phyloP scores from a whole-genome alignment of 2,329 filamentous ascomycete species.

The Arthroderma sp. region DNA sequence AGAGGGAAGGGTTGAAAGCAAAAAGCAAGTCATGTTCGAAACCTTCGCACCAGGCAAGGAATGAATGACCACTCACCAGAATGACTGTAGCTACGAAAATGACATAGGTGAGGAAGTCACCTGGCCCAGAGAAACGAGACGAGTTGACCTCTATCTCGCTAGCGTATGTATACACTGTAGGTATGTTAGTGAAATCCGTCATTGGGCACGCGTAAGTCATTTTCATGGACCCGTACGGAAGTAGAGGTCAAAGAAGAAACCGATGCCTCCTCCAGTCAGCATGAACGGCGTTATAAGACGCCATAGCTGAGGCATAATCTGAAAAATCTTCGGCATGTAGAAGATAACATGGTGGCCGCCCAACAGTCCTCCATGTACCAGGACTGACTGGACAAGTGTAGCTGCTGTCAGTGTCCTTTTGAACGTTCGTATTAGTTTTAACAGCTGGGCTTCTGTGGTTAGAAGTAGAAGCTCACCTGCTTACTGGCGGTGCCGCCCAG shows the following conservation, averaged over 20 bases:
- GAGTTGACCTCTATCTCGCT: slow-evolving; percentile 61
- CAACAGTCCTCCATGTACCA: slow-evolving; percentile 47
- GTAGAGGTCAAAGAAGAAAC: slow-evolving; percentile 61
- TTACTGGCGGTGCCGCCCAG: slow-evolving; percentile 54
- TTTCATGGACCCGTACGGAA: slow-evolving; percentile 41
- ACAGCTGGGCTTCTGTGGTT: slow-evolving; percentile 13
- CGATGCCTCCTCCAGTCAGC: slow-evolving; percentile 43
- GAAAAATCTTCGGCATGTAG: slow-evolving; percentile 41
- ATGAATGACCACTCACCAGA: slow-evolving; percentile 52
- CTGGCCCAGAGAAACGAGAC: slow-evolving; percentile 59
- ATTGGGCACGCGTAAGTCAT: background rate
- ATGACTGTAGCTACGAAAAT: slow-evolving; percentile 60
- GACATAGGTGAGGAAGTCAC: slow-evolving; percentile 71
- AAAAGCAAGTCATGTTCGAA: slow-evolving; percentile 9
- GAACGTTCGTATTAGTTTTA: slow-evolving; percentile 36
- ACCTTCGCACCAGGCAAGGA: slow-evolving; percentile 1
- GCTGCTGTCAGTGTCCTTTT: slow-evolving; percentile 55
- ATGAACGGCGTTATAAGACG: slow-evolving; percentile 47
- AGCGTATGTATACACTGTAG: slow-evolving; percentile 60
- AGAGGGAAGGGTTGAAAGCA: slow-evolving; percentile 8
- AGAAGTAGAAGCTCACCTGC: slow-evolving; percentile 41
- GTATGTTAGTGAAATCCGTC: slow-evolving; percentile 22
- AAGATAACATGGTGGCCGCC: slow-evolving; percentile 40
- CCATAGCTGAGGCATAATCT: slow-evolving; percentile 49
- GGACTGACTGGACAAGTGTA: slow-evolving; percentile 50